Base-by-base conservation (phyloP, 306 rosid genomes). In the Lathyrus aphaca region DNA sequence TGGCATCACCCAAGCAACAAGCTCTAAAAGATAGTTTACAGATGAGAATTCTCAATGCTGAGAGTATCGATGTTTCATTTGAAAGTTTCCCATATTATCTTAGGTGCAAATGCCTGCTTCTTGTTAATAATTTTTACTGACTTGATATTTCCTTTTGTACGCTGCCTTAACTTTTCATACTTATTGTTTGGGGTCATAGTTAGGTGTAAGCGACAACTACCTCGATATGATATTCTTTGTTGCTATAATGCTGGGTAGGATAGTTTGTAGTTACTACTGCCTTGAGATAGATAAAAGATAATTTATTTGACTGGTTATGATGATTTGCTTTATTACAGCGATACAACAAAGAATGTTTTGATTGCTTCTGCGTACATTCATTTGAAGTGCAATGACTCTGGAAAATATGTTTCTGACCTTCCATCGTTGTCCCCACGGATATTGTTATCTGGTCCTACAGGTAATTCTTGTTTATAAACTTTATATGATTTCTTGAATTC, bases 371-470 rank as follows among this genome's bases (percentile, higher is more conserved):
- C 87, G 5, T 83, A 81, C 83, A 85, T 91, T 78, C 95, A 87
- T 85, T 77, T 95, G 82, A 95, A 91, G 86, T 79, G 92, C 74
- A 77, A 77, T 64, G 85, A 85, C 74, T 89, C 85, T 70, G 79
- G 79, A 57, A 91, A 89, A 80, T 88, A 80, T 82, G 87, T 86
- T 59, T 83, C 91, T 4, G 89, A 86, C 35, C 92, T 95, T 40
- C 84, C 91, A 44, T 83, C 96, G 12, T 74, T 84, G 63, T 86
- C 84, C 77, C 96, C 99, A 4, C 90, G 96, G 21, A 84, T 91
- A 74, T 51, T 95, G 58, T 83, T 95, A 78, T 91, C 99, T 48
- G 99, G 99, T 69, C 97, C 99, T 16, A 76, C 97, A 80, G 99
- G 99, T 95, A 69, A 69, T 60, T 21, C 66, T 46, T 78, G 68